Evolutionary conservation across 164 flowering plant genomes (phyloP).

Genomic region (Magnolia kwangsiensis): DNA sequence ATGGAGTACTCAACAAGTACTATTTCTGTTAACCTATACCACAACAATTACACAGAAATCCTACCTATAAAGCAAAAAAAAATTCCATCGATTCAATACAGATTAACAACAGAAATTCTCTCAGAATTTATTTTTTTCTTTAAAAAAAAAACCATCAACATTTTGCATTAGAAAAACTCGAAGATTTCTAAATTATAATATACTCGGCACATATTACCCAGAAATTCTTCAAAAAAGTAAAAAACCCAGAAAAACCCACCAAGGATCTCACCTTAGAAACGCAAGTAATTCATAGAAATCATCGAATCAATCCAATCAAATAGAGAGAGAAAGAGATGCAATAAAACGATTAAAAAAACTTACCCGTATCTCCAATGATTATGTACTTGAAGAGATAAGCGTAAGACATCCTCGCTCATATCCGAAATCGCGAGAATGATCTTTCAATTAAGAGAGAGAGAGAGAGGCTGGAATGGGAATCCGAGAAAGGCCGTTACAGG

Average conservation of each 20-base stretch:
- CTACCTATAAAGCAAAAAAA: too few relatives aligned
- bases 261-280: background rate
- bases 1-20: too few relatives aligned
- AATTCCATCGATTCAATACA: too few relatives aligned
- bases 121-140: too few relatives aligned
- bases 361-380: conserved; percentile 76
- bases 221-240: background rate
- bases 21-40: too few relatives aligned
- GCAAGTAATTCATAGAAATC: background rate
- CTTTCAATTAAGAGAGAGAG: background rate
- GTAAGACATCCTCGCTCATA: conserved; percentile 44
- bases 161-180: too few relatives aligned
- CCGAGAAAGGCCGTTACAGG: background rate
- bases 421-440: background rate
- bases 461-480: background rate
- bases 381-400: conserved; percentile 79
- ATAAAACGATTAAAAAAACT: background rate
- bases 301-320: background rate
- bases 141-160: too few relatives aligned
- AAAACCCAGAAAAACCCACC: conserved; percentile 2
- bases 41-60: too few relatives aligned
- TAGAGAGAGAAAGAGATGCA: background rate
- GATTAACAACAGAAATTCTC: too few relatives aligned
- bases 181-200: background rate
- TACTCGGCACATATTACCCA: background rate